Base-by-base conservation (phyloP, 257 asterid genomes). In the Gentiana dahurica region DNA sequence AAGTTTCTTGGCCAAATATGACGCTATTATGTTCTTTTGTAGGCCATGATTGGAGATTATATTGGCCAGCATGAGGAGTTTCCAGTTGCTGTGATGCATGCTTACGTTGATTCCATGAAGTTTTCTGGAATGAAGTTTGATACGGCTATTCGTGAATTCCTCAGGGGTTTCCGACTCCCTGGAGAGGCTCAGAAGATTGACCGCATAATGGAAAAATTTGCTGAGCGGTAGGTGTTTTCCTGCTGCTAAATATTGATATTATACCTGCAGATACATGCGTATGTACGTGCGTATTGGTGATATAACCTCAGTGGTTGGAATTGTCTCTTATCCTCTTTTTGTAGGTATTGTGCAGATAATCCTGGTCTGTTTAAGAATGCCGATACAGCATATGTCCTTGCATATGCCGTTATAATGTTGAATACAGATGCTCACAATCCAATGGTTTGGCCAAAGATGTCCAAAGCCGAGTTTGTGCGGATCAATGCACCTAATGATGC, bases 131-230 rank as follows among this genome's bases (percentile, higher is more conserved):
- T 85, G 95, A 92, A 83, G 75, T 92, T 92, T 77, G 95, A 80
- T 65, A 46, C 66, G 57, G 97, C 99, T 60, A 85, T 92, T 62
- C 94, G 99, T 74, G 95, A 92, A 76, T 88, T 88, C 70, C 95
- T 92, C 49, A 82, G 73, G 71, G 97, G 93, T 36, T 88, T 92
- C 66, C 89, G 97, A 56, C 97, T 92, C 79, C 99, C 99, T 15
- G 97, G 97, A 63, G 99, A 92, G 81, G 99, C 97, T 71, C 99
- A 92, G 84, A 92, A 88, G 84, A 89, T 92, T 72, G 99, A 92
- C 69, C 95, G 97, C 66, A 88, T 92, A 53, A 92, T 92, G 97
- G 99, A 92, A 73, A 92, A 92, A 71, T 88, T 92, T 69, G 99
- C 99, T 39, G 99, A 88, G 79, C 91, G 99, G 99, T 88, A 72